Base-by-base conservation (phyloP, 257 asterid genomes). In the Solanum pimpinellifolium region DNA sequence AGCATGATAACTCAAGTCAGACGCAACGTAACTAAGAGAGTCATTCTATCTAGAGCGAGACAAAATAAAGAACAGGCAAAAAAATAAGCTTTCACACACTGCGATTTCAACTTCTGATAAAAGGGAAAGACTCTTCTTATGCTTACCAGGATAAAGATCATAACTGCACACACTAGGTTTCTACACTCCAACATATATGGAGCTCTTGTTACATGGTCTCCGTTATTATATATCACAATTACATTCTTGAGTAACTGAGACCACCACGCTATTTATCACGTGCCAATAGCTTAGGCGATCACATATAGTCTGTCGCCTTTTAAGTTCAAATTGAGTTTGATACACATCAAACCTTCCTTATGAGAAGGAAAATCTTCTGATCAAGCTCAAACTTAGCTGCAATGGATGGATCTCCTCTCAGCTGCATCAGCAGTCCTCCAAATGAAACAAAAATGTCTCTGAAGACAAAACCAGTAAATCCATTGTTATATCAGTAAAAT, bases 291-390 rank as follows among this genome's bases (percentile, higher is more conserved):
- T 46, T 15, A 46, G 41, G 76, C 41, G 27, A 16, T 47, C 8
- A 80, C 68, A 80, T 29, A 46, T 47, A 29, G 18, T 25, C 65
- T 13, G 3, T 27, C 18, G 3, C 25, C 42, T 80, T 75, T 86
- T 3, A 72, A 49, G 87, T 86, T 72, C 31, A 59, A 33, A 35
- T 52, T 65, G 60, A 11, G 65, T 49, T 49, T 69, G 33, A 15
- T 80, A 80, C 27, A 80, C 46, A 68, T 93, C 89, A 93, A 62
- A 94, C 95, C 94, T 96, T 96, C 91, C 96, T 93, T 4, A 96
- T 84, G 72, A 96, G 99, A 83, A 96, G 87, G 87, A 96, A 96
- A 91, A 93, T 33, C 93, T 78, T 94, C 93, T 95, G 98, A 86
- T 96, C 99, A 18, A 95, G 97, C 93, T 94, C 97, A 86, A 95